Conservation (phyloP, 371 early-diverging fungal species). For the Zychaea mexicana region DNA sequence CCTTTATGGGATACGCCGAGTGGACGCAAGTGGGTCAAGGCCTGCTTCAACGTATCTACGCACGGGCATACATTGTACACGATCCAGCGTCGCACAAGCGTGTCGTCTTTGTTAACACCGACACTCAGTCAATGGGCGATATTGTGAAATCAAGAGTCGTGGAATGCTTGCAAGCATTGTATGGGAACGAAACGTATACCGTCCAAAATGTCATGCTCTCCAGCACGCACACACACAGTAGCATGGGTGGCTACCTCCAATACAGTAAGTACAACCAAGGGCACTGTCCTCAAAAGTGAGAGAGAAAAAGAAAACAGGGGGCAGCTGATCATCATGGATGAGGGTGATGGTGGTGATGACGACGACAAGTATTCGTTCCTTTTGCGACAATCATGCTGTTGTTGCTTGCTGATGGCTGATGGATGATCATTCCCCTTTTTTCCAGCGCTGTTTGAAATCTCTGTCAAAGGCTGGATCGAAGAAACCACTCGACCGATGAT, state of each 20-base stretch:
- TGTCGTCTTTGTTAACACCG: conserved; percentile 60
- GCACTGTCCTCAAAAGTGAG: too few species aligned
- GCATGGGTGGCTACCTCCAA: conserved; percentile 54
- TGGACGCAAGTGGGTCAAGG: conserved; percentile 56
- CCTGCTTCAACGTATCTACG: conserved; percentile 56
- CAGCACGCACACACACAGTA: conserved; percentile 71
- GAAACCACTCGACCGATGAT: conserved; percentile 57
- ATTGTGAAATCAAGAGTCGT: conserved; percentile 44
- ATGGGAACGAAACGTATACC: conserved; percentile 29
- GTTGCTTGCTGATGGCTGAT: neutral
- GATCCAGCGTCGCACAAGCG: conserved; percentile 32
- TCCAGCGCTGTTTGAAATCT: conserved; percentile 42
- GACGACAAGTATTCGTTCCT: neutral
- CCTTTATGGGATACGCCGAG: conserved; percentile 64
- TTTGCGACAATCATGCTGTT: neutral
- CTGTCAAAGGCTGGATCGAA: conserved; percentile 51
- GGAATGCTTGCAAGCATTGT: conserved; percentile 21
- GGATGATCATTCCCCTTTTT: neutral
- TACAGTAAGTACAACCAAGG: conserved; percentile 51
- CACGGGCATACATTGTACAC: conserved; percentile 60
- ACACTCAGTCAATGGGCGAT: conserved; percentile 53
- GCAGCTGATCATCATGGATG: neutral
- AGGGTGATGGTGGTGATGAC: conserved; percentile 7
- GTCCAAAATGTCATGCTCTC: conserved; percentile 65
- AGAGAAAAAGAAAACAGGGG: too few species aligned